A percentile compares a stretch with the other conserved stretches of the same genome.
Evolutionary conservation across 2,329 filamentous ascomycete species (phyloP).

Genomic region (Xylaria polymorpha): DNA sequence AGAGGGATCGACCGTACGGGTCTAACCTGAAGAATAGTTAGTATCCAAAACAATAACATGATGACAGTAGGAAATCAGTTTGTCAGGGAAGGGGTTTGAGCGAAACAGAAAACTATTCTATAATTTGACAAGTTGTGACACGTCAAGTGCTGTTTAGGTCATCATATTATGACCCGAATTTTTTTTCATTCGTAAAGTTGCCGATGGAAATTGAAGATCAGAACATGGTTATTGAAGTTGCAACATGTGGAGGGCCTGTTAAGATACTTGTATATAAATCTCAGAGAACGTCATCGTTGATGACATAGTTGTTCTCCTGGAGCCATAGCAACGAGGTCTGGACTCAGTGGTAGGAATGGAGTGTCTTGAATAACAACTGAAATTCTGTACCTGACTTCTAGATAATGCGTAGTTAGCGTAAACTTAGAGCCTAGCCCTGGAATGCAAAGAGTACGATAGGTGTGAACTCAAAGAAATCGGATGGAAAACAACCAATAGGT

Average conservation of each 20-base stretch:
- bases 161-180: background rate
- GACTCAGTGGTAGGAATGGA: slow-evolving; percentile 42
- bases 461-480: background rate
- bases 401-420: slow-evolving; percentile 31
- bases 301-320: slow-evolving; percentile 32
- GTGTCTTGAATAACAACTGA: slow-evolving; percentile 43
- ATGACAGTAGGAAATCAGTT: slow-evolving; percentile 25
- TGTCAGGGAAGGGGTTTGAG: slow-evolving; percentile 17
- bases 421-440: slow-evolving; percentile 43
- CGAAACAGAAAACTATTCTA: slow-evolving; percentile 19
- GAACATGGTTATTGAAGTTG: background rate
- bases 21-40: slow-evolving; percentile 47
- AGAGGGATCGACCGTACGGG: slow-evolving; percentile 40
- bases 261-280: slow-evolving; percentile 30
- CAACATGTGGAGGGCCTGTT: slow-evolving; percentile 1
- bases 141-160: slow-evolving; percentile 9
- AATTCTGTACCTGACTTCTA: slow-evolving; percentile 41
- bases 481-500: background rate
- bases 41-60: slow-evolving; percentile 46
- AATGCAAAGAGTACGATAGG: slow-evolving; percentile 32
- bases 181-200: background rate
- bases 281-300: slow-evolving; percentile 28
- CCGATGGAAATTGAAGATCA: background rate
- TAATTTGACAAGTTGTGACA: slow-evolving; percentile 4
- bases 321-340: slow-evolving; percentile 30